These are phyloP conservation scores for Fragaria nilgerrensis DNA, from an alignment of 306 rosid genomes.

Conservation along the genomic window DNA sequence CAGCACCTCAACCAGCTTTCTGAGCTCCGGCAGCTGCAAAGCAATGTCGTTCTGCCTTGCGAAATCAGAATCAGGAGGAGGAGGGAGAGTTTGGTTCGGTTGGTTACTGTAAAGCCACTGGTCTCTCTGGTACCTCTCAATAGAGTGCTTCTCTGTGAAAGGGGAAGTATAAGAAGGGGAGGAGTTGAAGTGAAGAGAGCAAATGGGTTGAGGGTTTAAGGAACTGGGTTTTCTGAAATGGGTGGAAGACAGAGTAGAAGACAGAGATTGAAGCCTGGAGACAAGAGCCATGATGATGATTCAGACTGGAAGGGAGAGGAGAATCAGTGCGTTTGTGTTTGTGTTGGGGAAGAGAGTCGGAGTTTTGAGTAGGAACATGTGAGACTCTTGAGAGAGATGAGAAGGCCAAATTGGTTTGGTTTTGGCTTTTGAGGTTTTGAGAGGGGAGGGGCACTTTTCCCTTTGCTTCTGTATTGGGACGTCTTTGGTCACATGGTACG, in stretches of 20 bases:
- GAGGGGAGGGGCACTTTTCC: background rate
- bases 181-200: slow-evolving; percentile 39
- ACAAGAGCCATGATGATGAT: slow-evolving; percentile 49
- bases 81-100: slow-evolving; percentile 16
- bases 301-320: background rate
- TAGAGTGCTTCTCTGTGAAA: slow-evolving; percentile 77
- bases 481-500: background rate
- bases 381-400: background rate
- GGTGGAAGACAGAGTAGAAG: slow-evolving; percentile 30
- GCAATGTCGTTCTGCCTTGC: slow-evolving; percentile 72
- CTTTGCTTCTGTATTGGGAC: background rate
- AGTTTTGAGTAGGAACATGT: background rate
- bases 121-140: slow-evolving; percentile 73
- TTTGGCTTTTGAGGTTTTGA: background rate
- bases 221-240: slow-evolving; percentile 25
- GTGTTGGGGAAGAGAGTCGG: background rate
- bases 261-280: slow-evolving; percentile 39
- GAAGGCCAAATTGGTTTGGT: background rate
- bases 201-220: slow-evolving; percentile 37
- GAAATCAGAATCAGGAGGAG: slow-evolving; percentile 26
- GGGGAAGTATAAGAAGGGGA: slow-evolving; percentile 51
- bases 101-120: slow-evolving; percentile 57
- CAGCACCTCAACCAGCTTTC: slow-evolving; percentile 66
- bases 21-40: slow-evolving; percentile 82
- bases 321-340: too few species aligned